Base-by-base conservation (phyloP, 1,139 yeast species). In the Saccharomyces hybrid region DNA sequence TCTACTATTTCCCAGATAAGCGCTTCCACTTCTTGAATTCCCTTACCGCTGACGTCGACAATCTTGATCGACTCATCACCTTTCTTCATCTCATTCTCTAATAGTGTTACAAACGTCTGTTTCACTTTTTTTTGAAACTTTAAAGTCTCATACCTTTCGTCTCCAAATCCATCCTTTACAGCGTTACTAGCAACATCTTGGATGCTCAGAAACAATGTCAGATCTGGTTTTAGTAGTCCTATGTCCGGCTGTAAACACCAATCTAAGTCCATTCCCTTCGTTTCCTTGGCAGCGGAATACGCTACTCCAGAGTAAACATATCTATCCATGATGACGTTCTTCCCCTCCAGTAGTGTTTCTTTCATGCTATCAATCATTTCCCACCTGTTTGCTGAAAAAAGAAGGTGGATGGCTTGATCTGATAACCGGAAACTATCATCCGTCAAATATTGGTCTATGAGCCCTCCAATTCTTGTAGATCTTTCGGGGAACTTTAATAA, bases 361-460 rank as follows among this genome's bases (percentile, higher is more conserved):
- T 71, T 64, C 4, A 95, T 81, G 13, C 70, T 68, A 0, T 75
- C 70, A 4, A 78, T 78, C 34, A 82, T 67, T 70, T 93, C 99
- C 99, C 99, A 95, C 59, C 99, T 73, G 66, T 95, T 95, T 2
- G 99, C 97, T 63, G 91, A 83, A 70, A 95, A 95, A 42, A 95
- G 74, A 46, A 95, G 75, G 70, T 95, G 99, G 9, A 90, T 84
- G 0, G 96, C 77, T 68, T 89, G 85, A 64, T 87, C 95, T 31
- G 83, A 80, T 42, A 89, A 69, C 11, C 71, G 58, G 57, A 78
- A 78, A 0, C 68, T 54, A 28, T 73, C 66, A 61, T 83, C 78
- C 2, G 82, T 78, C 47, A 95, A 75, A 68, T 91, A 93, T 54
- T 77, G 71, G 70, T 93, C 81, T 65, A 95, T 90, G 61, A 91